Base-by-base conservation (phyloP, 1,284 basidiomycete species). In the Exobasidium cylindrosporum region DNA sequence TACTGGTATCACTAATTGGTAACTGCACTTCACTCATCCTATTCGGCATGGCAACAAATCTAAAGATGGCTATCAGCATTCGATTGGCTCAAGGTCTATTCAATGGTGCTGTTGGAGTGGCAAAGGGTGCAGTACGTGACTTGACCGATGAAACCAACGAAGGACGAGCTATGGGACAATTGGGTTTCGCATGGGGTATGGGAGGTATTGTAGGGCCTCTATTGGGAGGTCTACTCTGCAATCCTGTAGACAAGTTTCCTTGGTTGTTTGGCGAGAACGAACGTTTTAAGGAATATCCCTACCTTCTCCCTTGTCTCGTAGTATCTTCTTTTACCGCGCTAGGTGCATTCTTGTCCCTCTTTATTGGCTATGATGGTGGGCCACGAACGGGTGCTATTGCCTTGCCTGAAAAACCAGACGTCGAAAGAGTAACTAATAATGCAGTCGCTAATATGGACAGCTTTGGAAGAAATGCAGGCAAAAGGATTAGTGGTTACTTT, bases 181-280 rank as follows among this genome's bases (percentile, higher is more conserved):
- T 97, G 57, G 93, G 92, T 23, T 96, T 96, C 81, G 92, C 88
- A 68, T 97, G 94, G 94, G 94, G 93, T 66, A 87, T 97, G 76
- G 94, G 94, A 67, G 93, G 92, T 86, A 81, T 81, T 64, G 63
- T 79, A 50, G 91, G 86, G 84, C 53, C 90, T 44, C 90, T 91
- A 30, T 83, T 92, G 55, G 84, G 83, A 49, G 89, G 89, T 86
- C 65, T 72, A 83, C 72, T 69, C 59, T 58, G 63, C 53, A 73
- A 78, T 62, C 93, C 94, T 1, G 89, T 87, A 0, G 83, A 84
- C 60, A 96, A 95, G 78, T 94, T 90, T 86, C 90, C 92, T 1
- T 82, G 83, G 0, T 78, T 87, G 14, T 91, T 97, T 76, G 84
- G 83, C 46, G 57, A 60, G 0, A 71, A 71, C 62, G 71, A 84